These are phyloP conservation scores for Hippophae tibetana DNA, from an alignment of 306 rosid genomes.

Conservation along the genomic window DNA sequence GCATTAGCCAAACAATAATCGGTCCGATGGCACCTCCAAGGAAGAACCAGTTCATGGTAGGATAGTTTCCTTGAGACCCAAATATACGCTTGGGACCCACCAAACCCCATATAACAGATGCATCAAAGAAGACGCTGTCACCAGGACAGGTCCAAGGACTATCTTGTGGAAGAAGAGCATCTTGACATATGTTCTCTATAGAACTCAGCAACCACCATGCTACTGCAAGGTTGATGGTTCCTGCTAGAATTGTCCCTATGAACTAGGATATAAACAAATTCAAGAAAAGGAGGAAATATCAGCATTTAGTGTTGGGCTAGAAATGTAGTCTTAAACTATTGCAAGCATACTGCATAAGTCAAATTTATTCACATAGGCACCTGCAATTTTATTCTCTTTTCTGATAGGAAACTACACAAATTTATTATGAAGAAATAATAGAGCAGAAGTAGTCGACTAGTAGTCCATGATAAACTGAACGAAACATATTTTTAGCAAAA, in stretches of 20 bases:
- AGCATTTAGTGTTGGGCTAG: neutral
- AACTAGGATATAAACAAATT: conserved; percentile 29
- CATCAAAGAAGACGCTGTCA: conserved; percentile 73
- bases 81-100: conserved; percentile 66
- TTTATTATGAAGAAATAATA: too few relatives aligned
- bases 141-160: conserved; percentile 85
- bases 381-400: too few relatives aligned
- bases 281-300: conserved; percentile 10
- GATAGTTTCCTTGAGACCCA: conserved; percentile 58
- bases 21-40: conserved; percentile 74
- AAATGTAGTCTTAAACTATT: too few relatives aligned
- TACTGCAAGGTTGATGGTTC: conserved; percentile 63
- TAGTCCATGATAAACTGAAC: too few relatives aligned
- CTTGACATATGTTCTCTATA: conserved; percentile 48
- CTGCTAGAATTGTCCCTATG: conserved; percentile 76
- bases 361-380: too few relatives aligned
- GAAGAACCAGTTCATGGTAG: conserved; percentile 75
- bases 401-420: too few relatives aligned
- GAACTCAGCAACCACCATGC: conserved; percentile 71
- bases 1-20: conserved; percentile 54
- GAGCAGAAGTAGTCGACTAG: too few relatives aligned
- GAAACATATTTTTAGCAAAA: too few relatives aligned
- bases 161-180: conserved; percentile 37
- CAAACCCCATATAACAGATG: conserved; percentile 81
- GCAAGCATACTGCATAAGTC: too few relatives aligned